Percentiles rank a stretch among this genome's conserved stretches.
Conservation (phyloP, 768 basidiomycete genomes). For the Suillus subalutaceus region DNA sequence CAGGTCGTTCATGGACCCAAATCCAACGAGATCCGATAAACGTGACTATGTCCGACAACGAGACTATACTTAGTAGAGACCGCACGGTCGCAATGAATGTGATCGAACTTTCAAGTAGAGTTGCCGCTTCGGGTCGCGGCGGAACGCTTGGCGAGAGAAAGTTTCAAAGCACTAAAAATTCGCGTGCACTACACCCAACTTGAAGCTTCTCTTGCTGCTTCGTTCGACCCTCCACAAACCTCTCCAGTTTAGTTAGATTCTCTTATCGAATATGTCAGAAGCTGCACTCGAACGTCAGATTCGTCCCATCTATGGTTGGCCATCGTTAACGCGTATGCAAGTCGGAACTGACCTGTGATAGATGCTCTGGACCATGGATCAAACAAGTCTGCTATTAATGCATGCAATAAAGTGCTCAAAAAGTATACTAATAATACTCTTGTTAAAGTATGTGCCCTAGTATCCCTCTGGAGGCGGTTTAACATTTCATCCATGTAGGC, state of each 20-base stretch:
- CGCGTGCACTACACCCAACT: conserved; percentile 16
- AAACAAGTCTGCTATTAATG: conserved; percentile 83
- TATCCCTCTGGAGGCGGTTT: background rate
- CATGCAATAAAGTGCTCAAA: conserved; percentile 87
- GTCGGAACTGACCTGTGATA: conserved; percentile 31
- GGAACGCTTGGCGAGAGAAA: conserved; percentile 32
- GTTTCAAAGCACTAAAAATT: conserved; percentile 25
- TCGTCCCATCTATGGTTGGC: conserved; percentile 80
- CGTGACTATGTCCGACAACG: too few species aligned
- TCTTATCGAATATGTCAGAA: conserved; percentile 45
- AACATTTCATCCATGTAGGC: conserved; percentile 49
- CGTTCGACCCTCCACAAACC: conserved; percentile 8
- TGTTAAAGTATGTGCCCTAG: conserved; percentile 54
- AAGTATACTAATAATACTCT: conserved; percentile 78
- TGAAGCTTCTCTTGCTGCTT: conserved; percentile 10
- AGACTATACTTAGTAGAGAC: too few species aligned
- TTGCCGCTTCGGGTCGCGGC: conserved; percentile 26
- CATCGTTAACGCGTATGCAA: conserved; percentile 8
- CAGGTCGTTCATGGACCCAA: too few species aligned
- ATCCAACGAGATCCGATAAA: too few species aligned
- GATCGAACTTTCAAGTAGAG: background rate
- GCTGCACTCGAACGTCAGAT: conserved; percentile 78
- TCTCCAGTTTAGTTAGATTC: conserved; percentile 7
- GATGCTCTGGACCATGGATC: conserved; percentile 87
- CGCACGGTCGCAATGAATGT: background rate